Base-by-base conservation (phyloP, 176 grass and related monocot genomes). In the Carex kokanica region DNA sequence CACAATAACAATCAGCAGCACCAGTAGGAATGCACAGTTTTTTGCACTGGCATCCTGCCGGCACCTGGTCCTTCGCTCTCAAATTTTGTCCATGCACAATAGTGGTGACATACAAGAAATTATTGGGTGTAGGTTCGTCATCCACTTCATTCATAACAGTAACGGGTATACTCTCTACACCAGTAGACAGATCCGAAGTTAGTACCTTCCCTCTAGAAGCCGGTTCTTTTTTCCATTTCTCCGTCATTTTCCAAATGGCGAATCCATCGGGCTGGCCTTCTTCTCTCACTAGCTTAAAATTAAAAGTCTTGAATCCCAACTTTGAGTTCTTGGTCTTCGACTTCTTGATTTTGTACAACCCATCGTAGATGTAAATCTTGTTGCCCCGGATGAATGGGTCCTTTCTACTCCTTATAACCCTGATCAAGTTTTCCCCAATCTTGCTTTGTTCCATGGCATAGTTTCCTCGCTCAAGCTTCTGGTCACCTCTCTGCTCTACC, bases 331-430 rank as follows among this genome's bases (percentile, higher is more conserved):
- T 88, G 74, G 60, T 89, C 93, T 89, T 89, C 32, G 91, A 91
- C 38, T 89, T 87, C 6, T 89, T 63, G 59, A 97, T 97, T 78
- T 88, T 93, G 54, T 97, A 97, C 65, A 97, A 84, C 66, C 93
- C 93, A 64, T 97, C 91, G 72, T 97, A 97, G 45, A 97, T 88
- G 45, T 97, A 97, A 38, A 97, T 49, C 69, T 97, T 97, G 11
- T 87, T 88, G 59, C 84, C 55, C 29, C 25, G 0, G 14, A 64
- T 78, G 83, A 74, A 81, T 63, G 85, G 86, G 74, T 97, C 91
- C 41, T 89, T 97, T 49, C 84, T 87, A 68, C 93, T 88, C 18
- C 91, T 88, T 40, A 97, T 86, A 71, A 97, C 93, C 80, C 91
- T 87, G 60, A 97, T 97, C 70, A 60, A 64, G 81, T 97, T 97